Evolutionary conservation across 768 basidiomycete genomes (phyloP), one percentile per base, ranked within the genome.

Genomic region (Pleurotus platypus): DNA sequence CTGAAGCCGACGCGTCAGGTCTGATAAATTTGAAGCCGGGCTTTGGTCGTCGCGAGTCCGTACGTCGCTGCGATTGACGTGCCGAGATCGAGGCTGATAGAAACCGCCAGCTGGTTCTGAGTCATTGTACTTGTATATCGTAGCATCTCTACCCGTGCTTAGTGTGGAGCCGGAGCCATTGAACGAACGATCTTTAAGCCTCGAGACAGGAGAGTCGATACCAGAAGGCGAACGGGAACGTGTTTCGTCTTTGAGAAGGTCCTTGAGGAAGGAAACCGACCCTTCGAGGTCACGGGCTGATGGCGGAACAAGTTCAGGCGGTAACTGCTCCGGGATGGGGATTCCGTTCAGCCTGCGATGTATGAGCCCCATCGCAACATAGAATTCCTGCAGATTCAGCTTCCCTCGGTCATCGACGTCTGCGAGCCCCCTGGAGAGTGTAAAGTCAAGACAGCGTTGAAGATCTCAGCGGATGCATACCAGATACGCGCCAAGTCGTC

Each of bases 341-440:
- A 92, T 94, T 8, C 97, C 96, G 68, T 95, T 97, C 20, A 99
- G 79, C 45, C 96, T 82, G 67, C 97, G 87, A 73, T 94, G 98
- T 66, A 99, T 98, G 55, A 98, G 77, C 53, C 92, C 94, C 96
- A 99, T 99, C 0, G 97, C 97, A 58, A 98, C 91, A 68, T 98
- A 94, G 69, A 99, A 99, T 69, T 98, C 97, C 12, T 92, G 89
- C 24, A 96, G 76, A 63, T 97, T 98, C 48, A 98, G 83, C 70
- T 94, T 97, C 20, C 97, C 97, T 20, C 94, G 87, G 71, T 98
- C 93, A 59, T 95, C 90, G 39, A 84, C 81, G 71, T 99, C 97
- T 16, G 95, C 92, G 5, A 98, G 81, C 12, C 85, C 87, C 96
- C 94, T 98, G 48, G 11, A 42, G 51, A 7, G 30, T 0, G 20